A percentile compares a stretch with the other conserved stretches of the same genome.
phyloP scores from a whole-genome alignment of 2,329 filamentous ascomycete species.

The Penicillium decumbens region DNA sequence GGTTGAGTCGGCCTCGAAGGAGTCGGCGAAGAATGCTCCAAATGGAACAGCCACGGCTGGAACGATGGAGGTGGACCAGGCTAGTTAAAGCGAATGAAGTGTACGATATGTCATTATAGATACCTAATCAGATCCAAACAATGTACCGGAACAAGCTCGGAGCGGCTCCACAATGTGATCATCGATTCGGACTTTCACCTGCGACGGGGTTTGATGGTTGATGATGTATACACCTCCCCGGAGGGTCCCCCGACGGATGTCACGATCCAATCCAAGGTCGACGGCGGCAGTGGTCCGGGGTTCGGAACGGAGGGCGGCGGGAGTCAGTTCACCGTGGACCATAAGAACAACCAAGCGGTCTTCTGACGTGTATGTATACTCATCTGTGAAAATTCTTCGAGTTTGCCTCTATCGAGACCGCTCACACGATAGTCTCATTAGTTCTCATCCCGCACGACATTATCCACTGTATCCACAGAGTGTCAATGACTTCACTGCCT shows the following conservation, averaged over 20 bases:
- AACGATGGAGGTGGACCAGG: slow-evolving; percentile 17
- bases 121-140: neutral
- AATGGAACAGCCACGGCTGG: slow-evolving; percentile 10
- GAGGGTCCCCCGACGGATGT: neutral
- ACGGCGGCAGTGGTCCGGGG: neutral
- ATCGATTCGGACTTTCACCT: neutral
- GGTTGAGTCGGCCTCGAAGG: neutral
- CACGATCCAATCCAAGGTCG: neutral
- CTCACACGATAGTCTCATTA: too few relatives aligned
- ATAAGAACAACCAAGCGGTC: neutral
- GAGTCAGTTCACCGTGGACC: slow-evolving; percentile 1
- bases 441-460: too few relatives aligned
- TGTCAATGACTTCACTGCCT: neutral
- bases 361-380: slow-evolving; percentile 3
- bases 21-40: slow-evolving; percentile 7
- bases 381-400: neutral
- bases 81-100: neutral
- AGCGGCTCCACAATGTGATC: neutral
- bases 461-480: neutral
- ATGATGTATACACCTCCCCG: neutral
- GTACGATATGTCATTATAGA: slow-evolving; percentile 6
- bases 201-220: neutral
- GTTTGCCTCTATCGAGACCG: neutral
- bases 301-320: slow-evolving; percentile 6
- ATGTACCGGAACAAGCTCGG: neutral